These are phyloP conservation scores for Fusarium buharicum DNA, from an alignment of 2,329 filamentous ascomycete species.

Conservation along the genomic window DNA sequence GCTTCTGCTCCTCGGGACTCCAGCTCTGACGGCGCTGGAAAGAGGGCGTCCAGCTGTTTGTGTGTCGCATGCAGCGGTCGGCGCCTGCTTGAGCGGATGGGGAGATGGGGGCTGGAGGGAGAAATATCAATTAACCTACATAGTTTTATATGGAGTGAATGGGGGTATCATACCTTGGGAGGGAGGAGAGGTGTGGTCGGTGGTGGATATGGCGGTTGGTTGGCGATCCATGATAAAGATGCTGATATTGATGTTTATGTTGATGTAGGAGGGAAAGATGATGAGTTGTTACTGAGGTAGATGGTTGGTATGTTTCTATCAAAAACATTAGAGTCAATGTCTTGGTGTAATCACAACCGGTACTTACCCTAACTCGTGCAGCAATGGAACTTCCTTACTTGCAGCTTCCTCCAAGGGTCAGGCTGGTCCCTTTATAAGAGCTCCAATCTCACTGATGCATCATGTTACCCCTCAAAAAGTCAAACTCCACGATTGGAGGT, in stretches of 20 bases:
- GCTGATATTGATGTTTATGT: background rate
- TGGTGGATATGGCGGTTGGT: slow-evolving; percentile 29
- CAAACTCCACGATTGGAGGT: slow-evolving; percentile 9
- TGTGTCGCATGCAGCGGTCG: slow-evolving; percentile 49
- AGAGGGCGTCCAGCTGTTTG: slow-evolving; percentile 58
- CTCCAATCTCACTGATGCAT: background rate
- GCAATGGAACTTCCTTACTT: background rate
- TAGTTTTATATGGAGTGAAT: too few species aligned
- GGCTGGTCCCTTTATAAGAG: slow-evolving; percentile 12
- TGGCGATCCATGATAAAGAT: slow-evolving; percentile 28
- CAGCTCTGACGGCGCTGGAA: slow-evolving; percentile 61
- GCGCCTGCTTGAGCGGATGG: slow-evolving; percentile 43
- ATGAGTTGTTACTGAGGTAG: background rate
- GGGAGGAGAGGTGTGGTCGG: slow-evolving; percentile 16
- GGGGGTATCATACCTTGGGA: slow-evolving; percentile 17
- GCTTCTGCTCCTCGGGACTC: slow-evolving; percentile 65
- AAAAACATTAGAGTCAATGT: slow-evolving; percentile 15
- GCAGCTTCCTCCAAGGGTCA: slow-evolving; percentile 4
- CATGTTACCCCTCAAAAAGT: too few species aligned
- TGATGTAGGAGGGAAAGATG: background rate
- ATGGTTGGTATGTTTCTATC: slow-evolving; percentile 5
- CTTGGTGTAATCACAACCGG: background rate
- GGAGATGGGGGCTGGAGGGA: slow-evolving; percentile 23
- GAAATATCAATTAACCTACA: too few species aligned
- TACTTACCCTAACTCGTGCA: slow-evolving; percentile 8